Conservation (phyloP, 2,329 filamentous ascomycete species). For the Biscogniauxia mediterranea region DNA sequence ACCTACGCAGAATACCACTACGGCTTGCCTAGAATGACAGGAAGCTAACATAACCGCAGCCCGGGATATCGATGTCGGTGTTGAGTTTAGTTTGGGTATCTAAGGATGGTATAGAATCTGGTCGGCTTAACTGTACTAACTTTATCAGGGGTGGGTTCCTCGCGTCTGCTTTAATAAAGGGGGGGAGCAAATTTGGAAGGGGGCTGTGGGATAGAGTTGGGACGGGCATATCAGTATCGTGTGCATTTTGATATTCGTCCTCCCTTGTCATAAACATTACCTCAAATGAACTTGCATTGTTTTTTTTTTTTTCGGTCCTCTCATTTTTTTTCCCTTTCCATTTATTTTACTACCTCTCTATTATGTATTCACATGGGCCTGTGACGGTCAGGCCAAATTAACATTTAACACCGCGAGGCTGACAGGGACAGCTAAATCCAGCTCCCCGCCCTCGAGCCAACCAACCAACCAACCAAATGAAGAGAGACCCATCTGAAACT, state of each 20-base stretch:
- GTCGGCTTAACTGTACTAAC: slow-evolving; percentile 33
- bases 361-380: neutral
- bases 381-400: neutral
- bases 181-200: neutral
- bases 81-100: slow-evolving; percentile 93
- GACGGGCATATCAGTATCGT: slow-evolving; percentile 12
- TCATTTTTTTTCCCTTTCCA: neutral
- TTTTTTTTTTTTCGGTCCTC: neutral
- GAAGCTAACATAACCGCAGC: slow-evolving; percentile 48
- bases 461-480: too few species aligned
- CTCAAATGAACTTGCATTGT: slow-evolving; percentile 3
- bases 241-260: slow-evolving; percentile 2
- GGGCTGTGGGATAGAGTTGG: slow-evolving; percentile 11
- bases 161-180: slow-evolving; percentile 11
- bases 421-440: too few species aligned
- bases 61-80: slow-evolving; percentile 94
- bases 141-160: slow-evolving; percentile 28
- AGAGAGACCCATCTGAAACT: too few species aligned
- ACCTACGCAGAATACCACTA: slow-evolving; percentile 15
- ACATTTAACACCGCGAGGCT: too few species aligned
- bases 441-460: too few species aligned
- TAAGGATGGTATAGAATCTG: slow-evolving; percentile 47
- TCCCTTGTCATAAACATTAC: neutral
- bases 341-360: neutral
- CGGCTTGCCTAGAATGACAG: neutral